A percentile compares a stretch with the other conserved stretches of the same genome.
phyloP scores from a whole-genome alignment of 2,329 filamentous ascomycete genomes.

The Cryphonectria naterciae region DNA sequence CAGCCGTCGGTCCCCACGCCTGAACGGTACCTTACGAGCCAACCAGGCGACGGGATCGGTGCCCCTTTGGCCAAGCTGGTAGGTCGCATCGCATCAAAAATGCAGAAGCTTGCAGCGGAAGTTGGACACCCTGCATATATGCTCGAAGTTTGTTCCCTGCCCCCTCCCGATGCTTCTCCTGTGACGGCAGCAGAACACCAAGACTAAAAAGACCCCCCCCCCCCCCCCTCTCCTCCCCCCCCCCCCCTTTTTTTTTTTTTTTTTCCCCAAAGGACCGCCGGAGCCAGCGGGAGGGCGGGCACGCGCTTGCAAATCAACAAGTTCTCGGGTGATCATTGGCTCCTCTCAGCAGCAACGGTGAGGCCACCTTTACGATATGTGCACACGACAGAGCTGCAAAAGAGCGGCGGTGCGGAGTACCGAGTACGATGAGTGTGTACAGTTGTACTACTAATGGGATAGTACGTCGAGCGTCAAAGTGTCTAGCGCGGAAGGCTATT shows the following conservation, averaged over 20 bases:
- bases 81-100: conserved; percentile 8
- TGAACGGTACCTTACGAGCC: not conserved
- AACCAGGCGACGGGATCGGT: not conserved
- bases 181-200: not conserved
- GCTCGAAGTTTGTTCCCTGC: not conserved
- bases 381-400: not conserved
- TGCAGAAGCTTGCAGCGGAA: conserved; percentile 8
- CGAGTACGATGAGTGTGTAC: not conserved
- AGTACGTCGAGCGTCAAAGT: not conserved
- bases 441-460: not conserved
- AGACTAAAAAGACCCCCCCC: too few species aligned
- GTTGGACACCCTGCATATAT: not conserved
- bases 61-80: not conserved
- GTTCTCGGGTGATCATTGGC: not conserved
- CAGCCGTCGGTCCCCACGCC: not conserved
- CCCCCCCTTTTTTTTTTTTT: too few species aligned
- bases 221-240: not conserved
- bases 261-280: not conserved
- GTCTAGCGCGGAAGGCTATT: conserved; percentile 18
- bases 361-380: not conserved
- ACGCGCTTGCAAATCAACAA: not conserved
- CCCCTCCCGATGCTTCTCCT: too few species aligned
- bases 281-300: not conserved
- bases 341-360: not conserved
- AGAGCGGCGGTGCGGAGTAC: conserved; percentile 4